Evolutionary conservation across 352 stramenopile species (phyloP), one percentile per base, ranked within the genome.

Genomic region (Phytophthora cryptogea): DNA sequence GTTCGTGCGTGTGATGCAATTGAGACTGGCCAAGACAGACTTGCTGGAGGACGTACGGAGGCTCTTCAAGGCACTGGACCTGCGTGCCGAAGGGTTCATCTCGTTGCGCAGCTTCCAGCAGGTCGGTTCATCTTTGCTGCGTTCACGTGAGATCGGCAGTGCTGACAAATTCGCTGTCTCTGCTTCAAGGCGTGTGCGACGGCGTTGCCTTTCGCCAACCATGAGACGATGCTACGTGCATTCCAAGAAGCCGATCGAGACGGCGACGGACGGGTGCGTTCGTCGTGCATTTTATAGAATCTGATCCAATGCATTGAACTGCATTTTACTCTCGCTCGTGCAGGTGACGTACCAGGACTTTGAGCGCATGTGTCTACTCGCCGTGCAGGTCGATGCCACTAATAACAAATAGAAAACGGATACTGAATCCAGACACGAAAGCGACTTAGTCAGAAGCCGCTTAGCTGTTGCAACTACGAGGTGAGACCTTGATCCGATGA

Each of bases 311-410:
- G 20, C 20, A 23, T 23, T 23, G 20, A 23, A 23, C 20, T 23
- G 20, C 8, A 26, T 35, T 35, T 50, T 58, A 35, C 33, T 20
- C 8, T 11, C 4, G 28, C 20, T 51, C 32, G 20, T 50, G 10
- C 50, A 86, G 78, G 78, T 88, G 47, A 88, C 78, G 8, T 88
- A 88, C 44, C 71, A 82, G 54, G 78, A 86, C 45, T 88, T 86
- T 55, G 78, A 88, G 66, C 58, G 72, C n/a, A 69, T 88, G 63
- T 83, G 75, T 60, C 61, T 88, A 8, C 52, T 85, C 17, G 63
- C 72, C 5, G 40, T 78, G 8, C 57, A 84, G 40, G 31, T 72
- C 36, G 31, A 69, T 23, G 40, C 57, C 35, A 74, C 20, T 53
- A 64, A 65, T 41, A 67, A 43, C 57, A 59, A 73, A 62, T 75